Percentiles rank a stretch among this genome's conserved stretches.
Conservation (phyloP, 225 moss, liverwort and hornwort species). For the Antitrichia curtipendula region DNA sequence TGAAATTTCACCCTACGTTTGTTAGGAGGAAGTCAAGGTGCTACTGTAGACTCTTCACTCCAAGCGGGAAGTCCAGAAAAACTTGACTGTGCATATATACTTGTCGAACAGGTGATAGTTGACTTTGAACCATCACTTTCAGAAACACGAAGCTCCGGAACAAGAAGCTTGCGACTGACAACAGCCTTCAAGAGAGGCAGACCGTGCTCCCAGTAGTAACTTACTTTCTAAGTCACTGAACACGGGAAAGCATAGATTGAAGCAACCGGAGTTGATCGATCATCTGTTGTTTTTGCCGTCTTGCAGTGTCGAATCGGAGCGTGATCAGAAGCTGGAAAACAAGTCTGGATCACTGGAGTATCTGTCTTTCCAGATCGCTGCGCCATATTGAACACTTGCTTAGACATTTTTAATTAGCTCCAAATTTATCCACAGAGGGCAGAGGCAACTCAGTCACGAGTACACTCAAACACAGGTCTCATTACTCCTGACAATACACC, state of each 20-base stretch:
- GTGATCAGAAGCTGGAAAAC: slow-evolving; percentile 72
- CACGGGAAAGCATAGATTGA: slow-evolving; percentile 72
- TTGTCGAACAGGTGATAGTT: slow-evolving; percentile 56
- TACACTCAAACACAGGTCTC: slow-evolving; percentile 62
- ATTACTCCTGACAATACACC: slow-evolving; percentile 62
- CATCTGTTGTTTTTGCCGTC: slow-evolving; percentile 52
- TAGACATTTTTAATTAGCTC: slow-evolving; percentile 46
- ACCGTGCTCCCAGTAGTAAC: slow-evolving; percentile 64
- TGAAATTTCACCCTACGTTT: slow-evolving; percentile 54
- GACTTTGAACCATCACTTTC: slow-evolving; percentile 80
- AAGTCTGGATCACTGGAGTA: slow-evolving; percentile 69
- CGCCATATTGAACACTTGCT: slow-evolving; percentile 60
- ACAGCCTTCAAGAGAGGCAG: slow-evolving; percentile 81
- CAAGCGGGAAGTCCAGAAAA: slow-evolving; percentile 79
- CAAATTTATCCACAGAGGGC: slow-evolving; percentile 53
- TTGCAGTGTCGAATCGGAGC: slow-evolving; percentile 75
- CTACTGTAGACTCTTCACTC: slow-evolving; percentile 74
- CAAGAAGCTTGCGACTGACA: slow-evolving; percentile 71
- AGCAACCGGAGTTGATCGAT: slow-evolving; percentile 71
- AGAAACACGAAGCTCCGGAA: slow-evolving; percentile 83
- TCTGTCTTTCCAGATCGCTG: slow-evolving; percentile 63
- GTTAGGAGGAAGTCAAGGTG: slow-evolving; percentile 80
- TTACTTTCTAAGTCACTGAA: slow-evolving; percentile 78
- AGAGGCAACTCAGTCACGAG: slow-evolving; percentile 68
- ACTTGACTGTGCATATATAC: slow-evolving; percentile 81